These are phyloP conservation scores for Russula lepida DNA, from an alignment of 768 basidiomycete genomes.

Conservation along the genomic window DNA sequence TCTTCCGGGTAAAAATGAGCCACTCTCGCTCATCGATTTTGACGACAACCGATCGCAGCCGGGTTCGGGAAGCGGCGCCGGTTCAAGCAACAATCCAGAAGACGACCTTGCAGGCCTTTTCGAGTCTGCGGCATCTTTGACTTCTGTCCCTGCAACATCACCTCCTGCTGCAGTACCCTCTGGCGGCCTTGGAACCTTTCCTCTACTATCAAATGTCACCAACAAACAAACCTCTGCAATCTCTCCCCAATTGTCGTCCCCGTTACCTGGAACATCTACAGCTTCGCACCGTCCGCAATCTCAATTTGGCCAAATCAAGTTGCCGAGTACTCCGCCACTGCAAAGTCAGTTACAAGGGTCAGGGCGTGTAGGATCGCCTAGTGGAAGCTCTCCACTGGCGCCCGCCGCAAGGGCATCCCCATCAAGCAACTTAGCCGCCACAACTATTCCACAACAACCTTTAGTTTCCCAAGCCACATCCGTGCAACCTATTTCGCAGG, in stretches of 20 bases:
- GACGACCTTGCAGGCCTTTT: conserved; percentile 65
- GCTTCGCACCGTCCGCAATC: background rate
- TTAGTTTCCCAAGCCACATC: conserved; percentile 9
- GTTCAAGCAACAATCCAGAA: conserved; percentile 25
- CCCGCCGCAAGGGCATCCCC: background rate
- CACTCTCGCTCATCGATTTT: conserved; percentile 64
- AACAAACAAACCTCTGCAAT: conserved; percentile 1
- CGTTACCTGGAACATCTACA: background rate
- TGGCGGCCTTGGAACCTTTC: background rate
- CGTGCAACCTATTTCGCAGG: conserved; percentile 16
- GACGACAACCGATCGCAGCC: conserved; percentile 41
- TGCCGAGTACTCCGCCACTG: conserved; percentile 19
- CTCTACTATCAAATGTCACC: background rate
- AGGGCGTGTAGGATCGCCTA: conserved; percentile 7
- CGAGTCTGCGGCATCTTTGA: conserved; percentile 24
- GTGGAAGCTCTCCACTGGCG: background rate
- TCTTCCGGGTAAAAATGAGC: conserved; percentile 29
- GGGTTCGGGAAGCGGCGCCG: conserved; percentile 20
- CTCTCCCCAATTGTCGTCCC: conserved; percentile 9
- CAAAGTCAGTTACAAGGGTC: conserved; percentile 10
- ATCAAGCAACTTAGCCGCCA: background rate
- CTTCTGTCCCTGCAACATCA: background rate
- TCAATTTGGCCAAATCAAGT: conserved; percentile 19
- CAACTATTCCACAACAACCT: conserved; percentile 12
- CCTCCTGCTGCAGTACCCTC: background rate